These are phyloP conservation scores for Penicillium tannophilum DNA, from an alignment of 495 filamentous ascomycete genomes.

Conservation along the genomic window DNA sequence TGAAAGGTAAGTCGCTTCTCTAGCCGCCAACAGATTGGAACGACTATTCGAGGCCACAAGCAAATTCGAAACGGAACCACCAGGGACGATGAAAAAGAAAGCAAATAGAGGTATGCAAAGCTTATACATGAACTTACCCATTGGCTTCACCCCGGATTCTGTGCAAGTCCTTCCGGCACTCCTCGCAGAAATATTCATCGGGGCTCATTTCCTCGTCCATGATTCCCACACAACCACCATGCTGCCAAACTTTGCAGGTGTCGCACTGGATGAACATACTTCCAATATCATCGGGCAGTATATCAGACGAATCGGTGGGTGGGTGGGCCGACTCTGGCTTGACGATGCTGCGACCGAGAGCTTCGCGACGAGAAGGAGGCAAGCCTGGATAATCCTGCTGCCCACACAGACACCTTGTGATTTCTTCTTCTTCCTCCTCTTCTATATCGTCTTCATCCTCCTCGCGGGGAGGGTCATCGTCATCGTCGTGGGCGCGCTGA, in stretches of 20 bases:
- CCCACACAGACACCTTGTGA: slow-evolving; percentile 93
- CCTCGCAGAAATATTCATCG: slow-evolving; percentile 97
- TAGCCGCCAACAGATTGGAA: slow-evolving; percentile 9
- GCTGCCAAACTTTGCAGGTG: slow-evolving; percentile 97
- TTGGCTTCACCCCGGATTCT: slow-evolving; percentile 74
- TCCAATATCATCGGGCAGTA: slow-evolving; percentile 78
- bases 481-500: slow-evolving; percentile 67
- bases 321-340: slow-evolving; percentile 58
- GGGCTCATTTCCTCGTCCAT: slow-evolving; percentile 89
- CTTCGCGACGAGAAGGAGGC: slow-evolving; percentile 65
- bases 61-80: slow-evolving; percentile 9
- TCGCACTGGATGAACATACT: slow-evolving; percentile 99
- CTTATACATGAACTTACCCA: slow-evolving; percentile 67
- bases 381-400: slow-evolving; percentile 93
- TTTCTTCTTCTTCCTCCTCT: slow-evolving; percentile 80
- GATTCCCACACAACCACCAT: slow-evolving; percentile 97
- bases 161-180: slow-evolving; percentile 90
- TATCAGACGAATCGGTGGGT: slow-evolving; percentile 40
- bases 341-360: slow-evolving; percentile 53
- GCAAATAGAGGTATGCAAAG: slow-evolving; percentile 15
- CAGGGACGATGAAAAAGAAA: slow-evolving; percentile 15
- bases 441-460: slow-evolving; percentile 66
- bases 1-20: background rate
- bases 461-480: slow-evolving; percentile 54
- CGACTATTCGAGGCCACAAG: slow-evolving; percentile 1